Conservation (phyloP, 768 basidiomycete species). For the Tylopilus vinaceipallidus region DNA sequence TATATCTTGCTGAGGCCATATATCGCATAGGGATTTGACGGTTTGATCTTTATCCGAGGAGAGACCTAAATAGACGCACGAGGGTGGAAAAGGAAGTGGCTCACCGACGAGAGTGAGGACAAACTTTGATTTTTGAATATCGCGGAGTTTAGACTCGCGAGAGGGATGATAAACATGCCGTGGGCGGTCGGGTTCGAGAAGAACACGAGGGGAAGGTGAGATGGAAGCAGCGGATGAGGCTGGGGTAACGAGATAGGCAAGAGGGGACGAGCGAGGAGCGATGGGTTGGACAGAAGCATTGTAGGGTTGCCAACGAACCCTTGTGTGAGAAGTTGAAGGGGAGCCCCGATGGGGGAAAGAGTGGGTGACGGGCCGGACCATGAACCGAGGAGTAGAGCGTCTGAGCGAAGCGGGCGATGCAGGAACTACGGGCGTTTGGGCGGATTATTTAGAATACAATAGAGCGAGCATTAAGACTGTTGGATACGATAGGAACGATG, state of each 20-base stretch:
- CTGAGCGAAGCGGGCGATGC: constrained; percentile 1
- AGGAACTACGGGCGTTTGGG: constrained; percentile 14
- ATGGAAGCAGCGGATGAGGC: constrained; percentile 51
- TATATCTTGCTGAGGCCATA: constrained; percentile 78
- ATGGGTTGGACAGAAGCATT: constrained; percentile 42
- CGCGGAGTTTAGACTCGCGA: constrained; percentile 37
- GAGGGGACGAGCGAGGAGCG: constrained; percentile 30
- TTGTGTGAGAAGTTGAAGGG: constrained; percentile 57
- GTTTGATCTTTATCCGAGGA: constrained; percentile 60
- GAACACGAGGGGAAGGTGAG: constrained; percentile 37
- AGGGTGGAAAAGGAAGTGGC: constrained; percentile 27
- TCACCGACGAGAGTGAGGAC: constrained; percentile 68
- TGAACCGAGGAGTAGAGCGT: constrained; percentile 15
- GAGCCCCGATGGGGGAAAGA: constrained; percentile 71
- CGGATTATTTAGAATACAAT: constrained; percentile 36
- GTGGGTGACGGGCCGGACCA: constrained; percentile 40
- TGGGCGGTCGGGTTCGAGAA: constrained; percentile 36
- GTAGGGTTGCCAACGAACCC: constrained; percentile 84
- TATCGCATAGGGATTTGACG: constrained; percentile 71
- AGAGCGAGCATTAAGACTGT: constrained; percentile 34
- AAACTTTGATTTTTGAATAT: constrained; percentile 60
- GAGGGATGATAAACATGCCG: constrained; percentile 34
- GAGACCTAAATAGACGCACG: constrained; percentile 9
- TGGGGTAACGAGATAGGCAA: constrained; percentile 56
- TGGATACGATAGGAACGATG: constrained; percentile 15